These are phyloP conservation scores for Ehretia macrophylla DNA, from an alignment of 257 asterid species.

Conservation along the genomic window DNA sequence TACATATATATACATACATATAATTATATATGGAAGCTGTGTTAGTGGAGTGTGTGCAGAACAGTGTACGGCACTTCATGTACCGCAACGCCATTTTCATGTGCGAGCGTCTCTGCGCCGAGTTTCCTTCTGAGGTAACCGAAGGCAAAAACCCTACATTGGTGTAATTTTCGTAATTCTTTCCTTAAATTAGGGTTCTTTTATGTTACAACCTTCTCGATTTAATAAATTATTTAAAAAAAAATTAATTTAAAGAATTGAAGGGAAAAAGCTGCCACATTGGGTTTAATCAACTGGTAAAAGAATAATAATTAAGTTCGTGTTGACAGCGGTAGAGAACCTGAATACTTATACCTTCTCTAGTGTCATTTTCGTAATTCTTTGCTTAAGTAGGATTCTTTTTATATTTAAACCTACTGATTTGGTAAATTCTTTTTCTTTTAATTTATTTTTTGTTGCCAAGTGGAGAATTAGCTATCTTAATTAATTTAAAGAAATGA, in stretches of 20 bases:
- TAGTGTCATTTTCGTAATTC: too few species aligned
- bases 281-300: too few species aligned
- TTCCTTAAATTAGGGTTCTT: constrained; percentile 6
- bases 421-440: not conserved
- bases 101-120: constrained; percentile 94
- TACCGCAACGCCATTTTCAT: constrained; percentile 81
- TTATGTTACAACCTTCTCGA: not conserved
- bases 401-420: too few species aligned
- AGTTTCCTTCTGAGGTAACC: constrained; percentile 86
- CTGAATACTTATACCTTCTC: too few species aligned
- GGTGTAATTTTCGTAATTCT: not conserved
- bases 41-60: constrained; percentile 61
- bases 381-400: too few species aligned
- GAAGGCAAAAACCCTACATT: not conserved
- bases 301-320: too few species aligned
- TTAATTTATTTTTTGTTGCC: too few species aligned
- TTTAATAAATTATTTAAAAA: not conserved
- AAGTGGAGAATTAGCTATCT: too few species aligned
- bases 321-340: too few species aligned
- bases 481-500: too few species aligned
- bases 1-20: too few species aligned
- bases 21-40: constrained; percentile 55
- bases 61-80: constrained; percentile 63
- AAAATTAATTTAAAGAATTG: not conserved
- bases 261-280: not conserved